Evolutionary conservation across 129 eudicot genomes (phyloP).

Genomic region (Lactuca saligna): DNA sequence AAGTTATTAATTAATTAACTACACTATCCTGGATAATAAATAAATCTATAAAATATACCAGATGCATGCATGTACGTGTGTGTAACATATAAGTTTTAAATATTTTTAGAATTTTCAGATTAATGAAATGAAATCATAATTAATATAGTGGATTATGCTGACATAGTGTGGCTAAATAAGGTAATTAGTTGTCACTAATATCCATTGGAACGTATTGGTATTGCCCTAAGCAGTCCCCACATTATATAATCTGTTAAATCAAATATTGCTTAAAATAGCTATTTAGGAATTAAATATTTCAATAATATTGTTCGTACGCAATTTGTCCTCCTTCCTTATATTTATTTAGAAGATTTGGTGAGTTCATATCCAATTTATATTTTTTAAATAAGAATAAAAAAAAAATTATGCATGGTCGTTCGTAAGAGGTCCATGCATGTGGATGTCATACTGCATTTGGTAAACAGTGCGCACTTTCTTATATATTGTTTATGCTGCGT

Average conservation of each 20-base stretch:
- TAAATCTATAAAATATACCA: neutral
- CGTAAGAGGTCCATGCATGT: conserved; percentile 33
- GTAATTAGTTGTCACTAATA: conserved; percentile 39
- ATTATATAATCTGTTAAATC: conserved; percentile 20
- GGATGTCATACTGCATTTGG: conserved; percentile 28
- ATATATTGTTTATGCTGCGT: conserved; percentile 23
- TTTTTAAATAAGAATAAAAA: neutral
- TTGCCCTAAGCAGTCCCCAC: conserved; percentile 36
- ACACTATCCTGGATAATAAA: neutral
- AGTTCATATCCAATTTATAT: conserved; percentile 21
- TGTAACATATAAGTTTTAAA: conserved; percentile 1
- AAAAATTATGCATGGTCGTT: conserved; percentile 18
- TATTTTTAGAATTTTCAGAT: neutral
- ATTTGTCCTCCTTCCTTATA: conserved; percentile 19
- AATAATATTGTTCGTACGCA: conserved; percentile 22
- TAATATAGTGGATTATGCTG: conserved; percentile 23
- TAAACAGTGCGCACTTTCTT: conserved; percentile 17
- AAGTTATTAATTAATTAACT: neutral
- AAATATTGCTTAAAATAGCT: conserved; percentile 1
- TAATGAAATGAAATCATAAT: neutral
- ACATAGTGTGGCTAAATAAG: conserved; percentile 28
- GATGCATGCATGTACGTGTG: conserved; percentile 12
- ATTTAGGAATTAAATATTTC: conserved; percentile 10
- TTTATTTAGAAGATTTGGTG: conserved; percentile 21
- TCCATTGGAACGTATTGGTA: conserved; percentile 10